Base-by-base conservation (phyloP, 164 flowering plant genomes). In the Litsea cubeba region DNA sequence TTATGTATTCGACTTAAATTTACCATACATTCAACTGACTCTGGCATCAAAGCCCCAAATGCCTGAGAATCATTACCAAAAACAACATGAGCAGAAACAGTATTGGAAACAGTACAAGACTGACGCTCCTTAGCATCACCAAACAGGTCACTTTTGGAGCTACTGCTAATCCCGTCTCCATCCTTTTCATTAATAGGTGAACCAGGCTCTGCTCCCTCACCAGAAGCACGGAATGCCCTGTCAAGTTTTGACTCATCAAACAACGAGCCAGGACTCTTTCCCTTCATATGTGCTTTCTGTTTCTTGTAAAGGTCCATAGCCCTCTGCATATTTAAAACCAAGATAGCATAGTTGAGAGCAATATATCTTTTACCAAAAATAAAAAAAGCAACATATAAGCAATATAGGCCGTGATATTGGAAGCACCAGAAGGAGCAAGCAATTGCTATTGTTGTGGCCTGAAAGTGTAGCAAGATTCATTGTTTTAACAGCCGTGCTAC, bases 1-100 rank as follows among this genome's bases (percentile, higher is more conserved):
- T 85, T 84, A 88, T 88, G 95, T 93, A 91, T 90, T 92, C 94
- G 90, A 85, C 88, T 90, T 78, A 85, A 85, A 90, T 83, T 85
- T 74, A 87, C 88, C 83, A 82, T 87, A 76, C 87, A 87, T 87
- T 85, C 92, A 82, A 81, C 75, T 70, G 87, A 87, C 77, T 79
- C 92, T 62, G 87, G 83, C 82, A 72, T 85, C 79, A 82, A 69
- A 69, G 85, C 85, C 87, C 77, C 93, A 82, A 78, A 81, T 69
- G 73, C 80, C 77, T 79, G 77, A 70, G 86, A 75, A 72, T 72
- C 82, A 75, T 80, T 82, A 32, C 83, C 62, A 75, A 76, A 80
- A 80, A 76, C 57, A 72, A 83, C 70, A 22, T 79, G 50, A 80
- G 73, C 86, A 70, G 75, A 75, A 58, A 72, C 18, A 23, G 71